phyloP scores from a whole-genome alignment of 768 basidiomycete genomes.

The Crassisporium funariophilum region DNA sequence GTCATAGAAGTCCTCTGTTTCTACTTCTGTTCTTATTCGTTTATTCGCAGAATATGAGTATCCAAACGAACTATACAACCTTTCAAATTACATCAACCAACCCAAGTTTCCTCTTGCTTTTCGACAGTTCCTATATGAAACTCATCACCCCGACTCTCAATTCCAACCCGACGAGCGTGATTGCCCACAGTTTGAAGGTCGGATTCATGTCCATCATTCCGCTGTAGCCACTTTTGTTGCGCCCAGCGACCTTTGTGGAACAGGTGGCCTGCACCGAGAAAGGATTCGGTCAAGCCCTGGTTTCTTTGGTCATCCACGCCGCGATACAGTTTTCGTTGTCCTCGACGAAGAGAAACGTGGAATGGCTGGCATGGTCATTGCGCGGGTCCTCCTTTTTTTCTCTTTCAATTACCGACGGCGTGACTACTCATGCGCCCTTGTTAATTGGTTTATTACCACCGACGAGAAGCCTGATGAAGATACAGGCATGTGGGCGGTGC shows the following conservation, averaged over 20 bases:
- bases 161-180: constrained; percentile 1
- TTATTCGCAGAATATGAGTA: constrained; percentile 2
- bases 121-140: constrained; percentile 4
- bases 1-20: no score
- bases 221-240: constrained; percentile 23
- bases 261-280: constrained; percentile 25
- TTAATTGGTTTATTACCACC: constrained; percentile 24
- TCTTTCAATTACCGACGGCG: constrained; percentile 16
- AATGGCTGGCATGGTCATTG: constrained; percentile 26
- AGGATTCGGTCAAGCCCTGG: constrained; percentile 24
- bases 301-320: constrained; percentile 14
- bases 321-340: constrained; percentile 28
- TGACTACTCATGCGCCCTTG: constrained; percentile 20
- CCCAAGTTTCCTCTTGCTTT: constrained; percentile 15
- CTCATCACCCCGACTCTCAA: constrained; percentile 6
- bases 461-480: constrained; percentile 18
- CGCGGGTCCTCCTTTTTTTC: constrained; percentile 26
- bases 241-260: constrained; percentile 26
- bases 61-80: constrained; percentile 1
- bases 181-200: constrained; percentile 8
- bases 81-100: constrained; percentile 1
- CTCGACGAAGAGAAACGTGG: constrained; percentile 12
- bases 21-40: no score
- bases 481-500: constrained; percentile 31
- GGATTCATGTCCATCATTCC: constrained; percentile 24